Evolutionary conservation across 495 filamentous ascomycete genomes (phyloP).

Genomic region (Penicillium longicatenatum): DNA sequence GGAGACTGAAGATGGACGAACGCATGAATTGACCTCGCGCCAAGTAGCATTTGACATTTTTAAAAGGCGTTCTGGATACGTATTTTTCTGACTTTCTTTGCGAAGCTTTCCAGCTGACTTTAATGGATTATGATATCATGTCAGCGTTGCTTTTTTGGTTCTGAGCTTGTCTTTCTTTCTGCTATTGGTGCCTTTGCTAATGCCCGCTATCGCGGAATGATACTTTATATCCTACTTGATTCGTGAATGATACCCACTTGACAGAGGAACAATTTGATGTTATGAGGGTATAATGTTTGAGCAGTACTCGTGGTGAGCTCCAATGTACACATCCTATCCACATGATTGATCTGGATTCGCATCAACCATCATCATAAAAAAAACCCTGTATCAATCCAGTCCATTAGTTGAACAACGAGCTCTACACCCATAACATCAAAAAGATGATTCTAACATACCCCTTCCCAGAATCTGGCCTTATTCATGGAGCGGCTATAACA

Average conservation of each 20-base stretch:
- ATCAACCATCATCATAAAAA: too few species aligned
- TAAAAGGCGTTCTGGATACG: neutral
- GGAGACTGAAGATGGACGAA: conserved; percentile 69
- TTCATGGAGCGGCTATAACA: too few species aligned
- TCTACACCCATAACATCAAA: too few species aligned
- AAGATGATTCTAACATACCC: too few species aligned
- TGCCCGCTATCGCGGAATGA: neutral
- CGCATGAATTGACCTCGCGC: neutral
- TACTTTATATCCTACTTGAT: neutral
- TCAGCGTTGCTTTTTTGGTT: neutral
- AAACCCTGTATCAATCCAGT: too few species aligned
- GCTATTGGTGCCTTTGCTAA: neutral
- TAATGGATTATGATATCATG: neutral
- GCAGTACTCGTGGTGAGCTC: too few species aligned
- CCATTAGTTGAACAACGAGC: too few species aligned
- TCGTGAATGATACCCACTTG: neutral
- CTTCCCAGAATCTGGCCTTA: too few species aligned
- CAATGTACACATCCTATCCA: too few species aligned
- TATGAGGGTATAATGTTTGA: too few species aligned
- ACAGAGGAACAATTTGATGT: neutral
- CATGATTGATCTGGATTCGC: too few species aligned
- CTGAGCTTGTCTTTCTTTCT: neutral
- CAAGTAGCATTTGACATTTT: neutral
- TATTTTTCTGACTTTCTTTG: neutral
- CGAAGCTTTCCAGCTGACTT: neutral